Percentiles rank a stretch among this genome's conserved stretches.
Conservation (phyloP, 2,329 filamentous ascomycete species). For the Penicillium griseofulvum region DNA sequence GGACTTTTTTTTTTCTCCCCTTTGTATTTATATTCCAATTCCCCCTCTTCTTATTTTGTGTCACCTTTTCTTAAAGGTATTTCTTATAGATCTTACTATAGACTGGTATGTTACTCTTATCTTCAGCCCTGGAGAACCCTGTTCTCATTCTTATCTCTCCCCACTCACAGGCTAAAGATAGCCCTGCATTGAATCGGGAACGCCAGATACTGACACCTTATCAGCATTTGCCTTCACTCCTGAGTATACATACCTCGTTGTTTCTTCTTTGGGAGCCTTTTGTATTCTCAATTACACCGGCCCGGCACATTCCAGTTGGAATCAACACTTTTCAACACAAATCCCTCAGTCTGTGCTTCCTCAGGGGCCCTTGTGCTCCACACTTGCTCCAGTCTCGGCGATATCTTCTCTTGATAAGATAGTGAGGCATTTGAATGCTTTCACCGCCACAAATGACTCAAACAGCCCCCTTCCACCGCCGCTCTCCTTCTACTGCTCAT, state of each 20-base stretch:
- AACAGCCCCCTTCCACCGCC: constrained; percentile 30
- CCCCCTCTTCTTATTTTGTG: background rate
- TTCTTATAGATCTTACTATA: background rate
- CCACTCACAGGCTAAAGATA: constrained; percentile 25
- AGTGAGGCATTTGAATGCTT: constrained; percentile 26
- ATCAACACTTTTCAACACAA: constrained; percentile 15
- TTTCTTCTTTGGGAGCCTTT: background rate
- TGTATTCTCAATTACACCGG: constrained; percentile 1
- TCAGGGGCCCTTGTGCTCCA: constrained; percentile 29
- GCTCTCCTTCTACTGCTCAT: constrained; percentile 33
- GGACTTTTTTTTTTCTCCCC: background rate
- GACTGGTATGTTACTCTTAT: constrained; percentile 18
- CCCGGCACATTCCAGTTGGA: constrained; percentile 1
- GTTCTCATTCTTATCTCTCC: constrained; percentile 27
- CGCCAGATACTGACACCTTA: constrained; percentile 9
- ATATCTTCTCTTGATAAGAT: constrained; percentile 19
- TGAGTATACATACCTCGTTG: constrained; percentile 3
- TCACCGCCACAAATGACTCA: constrained; percentile 41
- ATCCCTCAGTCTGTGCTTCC: constrained; percentile 31
- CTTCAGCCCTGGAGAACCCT: background rate
- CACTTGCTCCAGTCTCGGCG: constrained; percentile 19
- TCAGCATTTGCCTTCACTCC: constrained; percentile 11
- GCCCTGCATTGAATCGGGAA: background rate
- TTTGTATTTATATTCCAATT: constrained; percentile 4
- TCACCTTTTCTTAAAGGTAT: background rate